Conservation (phyloP, 2,329 filamentous ascomycete species). For the Thelonectria blattea region DNA sequence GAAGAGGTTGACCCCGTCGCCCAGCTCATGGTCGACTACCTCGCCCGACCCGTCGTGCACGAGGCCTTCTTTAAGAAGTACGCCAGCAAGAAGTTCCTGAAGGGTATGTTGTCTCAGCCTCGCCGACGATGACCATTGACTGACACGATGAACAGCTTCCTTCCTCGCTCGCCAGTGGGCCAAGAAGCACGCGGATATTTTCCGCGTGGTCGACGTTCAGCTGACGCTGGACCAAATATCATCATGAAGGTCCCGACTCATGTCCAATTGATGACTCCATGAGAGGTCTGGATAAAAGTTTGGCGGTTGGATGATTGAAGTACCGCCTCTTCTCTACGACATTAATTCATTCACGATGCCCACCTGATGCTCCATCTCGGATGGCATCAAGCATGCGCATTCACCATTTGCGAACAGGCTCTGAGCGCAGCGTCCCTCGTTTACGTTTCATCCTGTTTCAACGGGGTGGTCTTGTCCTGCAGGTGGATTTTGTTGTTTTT, state of each 20-base stretch:
- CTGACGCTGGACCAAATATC: slow-evolving; percentile 57
- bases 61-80: slow-evolving; percentile 99
- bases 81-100: slow-evolving; percentile 98
- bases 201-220: slow-evolving; percentile 59
- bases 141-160: slow-evolving; percentile 66
- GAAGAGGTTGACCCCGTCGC: slow-evolving; percentile 93
- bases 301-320: slow-evolving; percentile 41
- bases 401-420: slow-evolving; percentile 24
- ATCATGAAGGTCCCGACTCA: slow-evolving; percentile 37
- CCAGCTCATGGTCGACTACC: slow-evolving; percentile 94
- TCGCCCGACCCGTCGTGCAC: slow-evolving; percentile 86
- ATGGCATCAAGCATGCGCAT: slow-evolving; percentile 34
- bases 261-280: slow-evolving; percentile 22
- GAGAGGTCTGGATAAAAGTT: slow-evolving; percentile 39
- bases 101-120: slow-evolving; percentile 68
- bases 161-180: slow-evolving; percentile 93
- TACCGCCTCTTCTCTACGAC: slow-evolving; percentile 39
- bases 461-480: slow-evolving; percentile 39
- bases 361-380: slow-evolving; percentile 29
- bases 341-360: slow-evolving; percentile 42
- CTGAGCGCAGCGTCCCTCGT: slow-evolving; percentile 17
- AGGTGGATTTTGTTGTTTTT: slow-evolving; percentile 29
- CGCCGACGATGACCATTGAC: background rate
- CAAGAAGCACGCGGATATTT: slow-evolving; percentile 73
- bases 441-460: slow-evolving; percentile 30